Evolutionary conservation across 2,329 filamentous ascomycete genomes (phyloP).

Genomic region (Mycosphaerella sp.): DNA sequence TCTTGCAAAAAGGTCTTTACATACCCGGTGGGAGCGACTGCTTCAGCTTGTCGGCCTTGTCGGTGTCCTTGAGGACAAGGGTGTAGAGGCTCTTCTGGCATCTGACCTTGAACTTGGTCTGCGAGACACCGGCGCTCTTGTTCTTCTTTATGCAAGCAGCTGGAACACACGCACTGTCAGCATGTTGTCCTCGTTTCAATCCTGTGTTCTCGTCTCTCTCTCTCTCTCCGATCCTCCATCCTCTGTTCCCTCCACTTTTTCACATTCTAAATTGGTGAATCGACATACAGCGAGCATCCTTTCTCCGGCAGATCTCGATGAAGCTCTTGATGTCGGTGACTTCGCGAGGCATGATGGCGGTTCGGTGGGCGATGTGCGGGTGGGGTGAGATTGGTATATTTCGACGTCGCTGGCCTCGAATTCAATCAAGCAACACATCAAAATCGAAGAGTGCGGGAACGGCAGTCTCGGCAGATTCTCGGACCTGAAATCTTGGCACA

Average conservation of each 20-base stretch:
- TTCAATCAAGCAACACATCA: not conserved
- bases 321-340: conserved; percentile 99
- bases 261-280: not conserved
- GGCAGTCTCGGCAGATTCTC: conserved; percentile 2
- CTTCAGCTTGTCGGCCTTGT: conserved; percentile 99
- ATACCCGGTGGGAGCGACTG: conserved; percentile 95
- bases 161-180: conserved; percentile 23
- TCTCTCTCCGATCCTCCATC: not conserved
- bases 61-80: conserved; percentile 93
- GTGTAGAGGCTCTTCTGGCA: conserved; percentile 92
- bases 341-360: conserved; percentile 89
- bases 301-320: conserved; percentile 99
- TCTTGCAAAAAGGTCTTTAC: conserved; percentile 9
- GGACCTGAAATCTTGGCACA: conserved; percentile 12
- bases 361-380: conserved; percentile 14
- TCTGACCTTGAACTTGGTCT: conserved; percentile 99
- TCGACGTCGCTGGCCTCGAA: conserved; percentile 10
- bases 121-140: conserved; percentile 61
- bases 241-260: conserved; percentile 1
- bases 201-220: not conserved
- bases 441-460: conserved; percentile 12
- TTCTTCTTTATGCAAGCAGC: conserved; percentile 69
- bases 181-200: not conserved
- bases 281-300: conserved; percentile 96
- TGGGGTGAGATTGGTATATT: conserved; percentile 5